phyloP scores from a whole-genome alignment of 2,329 filamentous ascomycete species.

The Chaetomium strumarium region DNA sequence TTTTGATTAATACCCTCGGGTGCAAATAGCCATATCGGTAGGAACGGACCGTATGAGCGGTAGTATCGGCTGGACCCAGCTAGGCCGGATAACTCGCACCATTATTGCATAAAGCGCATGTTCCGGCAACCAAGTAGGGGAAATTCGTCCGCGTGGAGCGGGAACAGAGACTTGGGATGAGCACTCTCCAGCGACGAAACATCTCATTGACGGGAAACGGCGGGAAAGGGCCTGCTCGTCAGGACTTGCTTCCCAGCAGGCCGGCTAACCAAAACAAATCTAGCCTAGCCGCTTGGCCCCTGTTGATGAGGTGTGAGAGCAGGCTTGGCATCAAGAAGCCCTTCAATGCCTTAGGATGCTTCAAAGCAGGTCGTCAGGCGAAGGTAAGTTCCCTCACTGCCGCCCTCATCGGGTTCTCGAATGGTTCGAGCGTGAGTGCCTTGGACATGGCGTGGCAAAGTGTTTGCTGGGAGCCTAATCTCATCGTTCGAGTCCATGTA shows the following conservation, averaged over 20 bases:
- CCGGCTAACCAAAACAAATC: conserved; percentile 3
- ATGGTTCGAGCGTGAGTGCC: neutral
- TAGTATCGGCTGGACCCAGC: conserved; percentile 18
- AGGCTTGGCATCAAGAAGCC: conserved; percentile 9
- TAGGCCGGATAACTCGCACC: conserved; percentile 12
- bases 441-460: neutral
- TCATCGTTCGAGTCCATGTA: neutral
- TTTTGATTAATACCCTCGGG: conserved; percentile 29
- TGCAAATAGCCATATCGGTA: conserved; percentile 36
- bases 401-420: neutral
- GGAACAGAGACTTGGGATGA: conserved; percentile 8
- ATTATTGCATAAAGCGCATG: conserved; percentile 20
- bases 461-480: neutral
- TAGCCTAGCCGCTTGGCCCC: conserved; percentile 10
- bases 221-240: conserved; percentile 13
- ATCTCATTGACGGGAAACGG: neutral
- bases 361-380: neutral
- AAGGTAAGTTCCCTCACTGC: neutral
- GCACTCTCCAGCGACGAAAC: neutral
- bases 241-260: neutral
- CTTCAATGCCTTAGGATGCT: neutral
- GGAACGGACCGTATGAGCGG: conserved; percentile 38
- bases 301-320: conserved; percentile 15
- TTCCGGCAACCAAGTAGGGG: conserved; percentile 11
- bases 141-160: conserved; percentile 22